phyloP scores from a whole-genome alignment of 108 stramenopile species.

The Pseudonitzschia multistriata region DNA sequence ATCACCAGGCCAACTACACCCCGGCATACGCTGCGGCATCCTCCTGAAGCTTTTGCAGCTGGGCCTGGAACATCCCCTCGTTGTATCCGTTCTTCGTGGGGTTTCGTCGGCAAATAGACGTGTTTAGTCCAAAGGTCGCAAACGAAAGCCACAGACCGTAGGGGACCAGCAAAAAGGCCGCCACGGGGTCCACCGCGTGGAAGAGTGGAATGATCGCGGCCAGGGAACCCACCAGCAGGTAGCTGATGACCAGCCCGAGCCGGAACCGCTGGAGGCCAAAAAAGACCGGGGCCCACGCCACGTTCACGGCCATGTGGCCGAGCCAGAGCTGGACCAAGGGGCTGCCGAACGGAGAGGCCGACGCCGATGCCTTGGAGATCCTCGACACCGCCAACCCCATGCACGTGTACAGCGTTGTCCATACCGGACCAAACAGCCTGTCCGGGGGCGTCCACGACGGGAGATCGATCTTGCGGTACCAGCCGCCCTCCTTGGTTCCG shows the following conservation, averaged over 20 bases:
- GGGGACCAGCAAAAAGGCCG: slow-evolving; percentile 53
- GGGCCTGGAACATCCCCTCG: slow-evolving; percentile 56
- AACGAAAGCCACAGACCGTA: slow-evolving; percentile 59
- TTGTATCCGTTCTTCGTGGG: slow-evolving; percentile 51
- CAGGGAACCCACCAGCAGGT: slow-evolving; percentile 41
- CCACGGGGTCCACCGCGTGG: slow-evolving; percentile 26
- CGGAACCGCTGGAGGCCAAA: slow-evolving; percentile 55
- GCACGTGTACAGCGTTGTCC: slow-evolving; percentile 56
- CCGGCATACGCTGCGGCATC: slow-evolving; percentile 40
- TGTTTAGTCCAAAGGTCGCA: slow-evolving; percentile 54
- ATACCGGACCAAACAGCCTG: slow-evolving; percentile 59
- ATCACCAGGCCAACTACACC: not conserved
- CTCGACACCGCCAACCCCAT: slow-evolving; percentile 57
- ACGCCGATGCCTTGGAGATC: not conserved
- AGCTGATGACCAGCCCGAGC: slow-evolving; percentile 41
- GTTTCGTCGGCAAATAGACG: slow-evolving; percentile 51
- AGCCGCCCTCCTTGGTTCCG: slow-evolving; percentile 38
- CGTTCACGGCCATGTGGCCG: slow-evolving; percentile 50
- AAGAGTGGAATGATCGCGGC: slow-evolving; percentile 36
- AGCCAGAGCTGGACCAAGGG: slow-evolving; percentile 32
- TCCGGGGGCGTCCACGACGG: slow-evolving; percentile 67
- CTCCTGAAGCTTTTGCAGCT: slow-evolving; percentile 40
- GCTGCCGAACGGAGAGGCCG: not conserved
- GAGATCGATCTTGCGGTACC: slow-evolving; percentile 53
- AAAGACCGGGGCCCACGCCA: slow-evolving; percentile 66